Base-by-base conservation (phyloP, 164 flowering plant genomes). In the Vitis rupestris region DNA sequence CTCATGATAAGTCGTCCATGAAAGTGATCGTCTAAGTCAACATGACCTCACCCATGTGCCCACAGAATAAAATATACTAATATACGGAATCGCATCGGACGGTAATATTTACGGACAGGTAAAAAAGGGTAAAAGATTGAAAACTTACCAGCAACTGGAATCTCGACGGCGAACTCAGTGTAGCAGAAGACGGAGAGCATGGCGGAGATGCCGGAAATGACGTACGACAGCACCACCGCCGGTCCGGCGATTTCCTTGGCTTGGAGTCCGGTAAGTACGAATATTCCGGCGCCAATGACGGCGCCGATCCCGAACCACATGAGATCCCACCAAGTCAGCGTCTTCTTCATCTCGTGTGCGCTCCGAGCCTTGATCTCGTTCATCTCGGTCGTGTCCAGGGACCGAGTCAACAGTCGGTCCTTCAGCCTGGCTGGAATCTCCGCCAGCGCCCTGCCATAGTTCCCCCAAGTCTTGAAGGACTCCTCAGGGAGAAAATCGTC, bases 131-230 rank as follows among this genome's bases (percentile, higher is more conserved):
- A 37, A 37, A 37, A 6, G 44, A 3, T 37, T 37, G 44, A 37
- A 37, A 6, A 37, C 0, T 8, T 58, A 84, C 87, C 88, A 69
- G 88, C 88, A 55, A 79, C 86, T 1, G 88, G 88, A 29, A 84
- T 81, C 55, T 85, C 88, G 1, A 81, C 83, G 12, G 88, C 86
- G 50, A 85, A 85, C 72, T 85, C 88, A 9, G 86, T 85, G 84
- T 82, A 85, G 54, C 86, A 85, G 30, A 85, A 85, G 16, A 82
- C 86, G 9, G 86, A 82, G 10, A 85, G 83, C 86, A 85, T 47
- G 54, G 88, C 88, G 47, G 88, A 79, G 23, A 81, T 9, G 55
- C 88, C 88, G 16, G 88, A 81, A 54, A 85, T 70, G 5, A 78
- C 76, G 69, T 75, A 85, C 16, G 88, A 82, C 9, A 85, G 31